A percentile compares a stretch with the other conserved stretches of the same genome.
Evolutionary conservation across 371 early-diverging fungal species (phyloP).

Genomic region (Mortierella sp.): DNA sequence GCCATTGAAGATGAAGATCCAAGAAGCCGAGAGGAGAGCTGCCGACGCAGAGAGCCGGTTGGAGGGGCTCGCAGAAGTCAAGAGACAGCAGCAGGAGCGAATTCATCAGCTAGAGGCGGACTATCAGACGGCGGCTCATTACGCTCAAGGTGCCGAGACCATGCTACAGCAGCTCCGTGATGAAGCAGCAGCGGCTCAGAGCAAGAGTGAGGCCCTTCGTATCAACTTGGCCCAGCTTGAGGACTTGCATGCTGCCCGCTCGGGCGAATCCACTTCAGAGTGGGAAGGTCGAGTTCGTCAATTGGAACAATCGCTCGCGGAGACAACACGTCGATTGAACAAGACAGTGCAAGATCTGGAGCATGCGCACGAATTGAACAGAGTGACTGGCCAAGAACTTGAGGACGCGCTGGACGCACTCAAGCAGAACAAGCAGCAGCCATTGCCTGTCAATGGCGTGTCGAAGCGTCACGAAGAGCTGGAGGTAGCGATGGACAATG

Average conservation of each 20-base stretch:
- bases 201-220: constrained; percentile 18
- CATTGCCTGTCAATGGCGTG: background rate
- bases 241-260: constrained; percentile 20
- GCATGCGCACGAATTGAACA: constrained; percentile 44
- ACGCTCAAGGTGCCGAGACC: constrained; percentile 48
- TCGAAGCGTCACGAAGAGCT: constrained; percentile 23
- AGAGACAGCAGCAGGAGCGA: constrained; percentile 19
- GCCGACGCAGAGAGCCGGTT: constrained; percentile 18
- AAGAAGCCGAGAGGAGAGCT: constrained; percentile 32
- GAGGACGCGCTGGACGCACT: constrained; percentile 42
- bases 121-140: constrained; percentile 53
- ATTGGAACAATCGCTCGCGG: constrained; percentile 25
- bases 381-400: constrained; percentile 37
- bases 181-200: constrained; percentile 25
- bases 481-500: constrained; percentile 19
- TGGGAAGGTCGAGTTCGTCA: background rate
- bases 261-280: constrained; percentile 8
- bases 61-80: constrained; percentile 14
- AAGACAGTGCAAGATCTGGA: constrained; percentile 27
- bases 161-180: constrained; percentile 42
- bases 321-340: constrained; percentile 23
- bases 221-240: constrained; percentile 17
- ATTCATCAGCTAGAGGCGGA: constrained; percentile 55
- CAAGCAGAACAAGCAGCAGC: constrained; percentile 10
- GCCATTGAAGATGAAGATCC: constrained; percentile 16